Evolutionary conservation across 805 yeast species (phyloP), one percentile per base, ranked within the genome.

Genomic region (Candida loeiensis): DNA sequence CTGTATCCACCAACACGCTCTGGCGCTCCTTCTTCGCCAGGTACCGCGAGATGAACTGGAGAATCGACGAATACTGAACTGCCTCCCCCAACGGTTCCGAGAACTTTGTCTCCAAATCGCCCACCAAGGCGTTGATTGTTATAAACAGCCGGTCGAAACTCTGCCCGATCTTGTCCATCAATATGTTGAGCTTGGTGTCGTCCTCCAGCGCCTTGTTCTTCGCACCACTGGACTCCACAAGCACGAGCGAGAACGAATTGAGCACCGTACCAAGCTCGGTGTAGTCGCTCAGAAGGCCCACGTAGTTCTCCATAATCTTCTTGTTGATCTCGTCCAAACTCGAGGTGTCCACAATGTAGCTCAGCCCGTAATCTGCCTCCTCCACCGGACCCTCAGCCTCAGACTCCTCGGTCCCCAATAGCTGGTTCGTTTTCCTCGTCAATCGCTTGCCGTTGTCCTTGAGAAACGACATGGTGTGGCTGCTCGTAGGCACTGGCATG

Each of bases 111-210:
- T 76, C 77, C 36, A 82, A 59, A 26, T 74, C 74, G 9, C 69
- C 60, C 4, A 79, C 74, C 8, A 82, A 66, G 1, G 73, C 56
- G 50, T 79, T 66, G 46, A 79, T 64, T n/a, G 79, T 55, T 45
- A 77, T 56, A 53, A 69, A 71, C 34, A 75, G 78, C 28, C 81
- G 75, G 58, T 93, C 98, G 46, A 86, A 80, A 1, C 89, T 83
- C 53, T 85, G 89, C 1, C 98, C 97, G 20, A 88, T 77, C 46
- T 80, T 79, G 55, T 93, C 98, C 45, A 87, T 55, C 1, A 68
- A 50, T 8, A 64, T 41, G 44, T 61, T 61, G 14, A 66, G 43
- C 36, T 63, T 63, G 5, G 50, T 49, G 14, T 58, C 61, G 4
- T 55, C 57, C 8, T 43, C 40, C 13, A 47, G 47, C 9, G 34